Evolutionary conservation across 108 stramenopile species (phyloP).

Genomic region (Discostella pseudostelligera): DNA sequence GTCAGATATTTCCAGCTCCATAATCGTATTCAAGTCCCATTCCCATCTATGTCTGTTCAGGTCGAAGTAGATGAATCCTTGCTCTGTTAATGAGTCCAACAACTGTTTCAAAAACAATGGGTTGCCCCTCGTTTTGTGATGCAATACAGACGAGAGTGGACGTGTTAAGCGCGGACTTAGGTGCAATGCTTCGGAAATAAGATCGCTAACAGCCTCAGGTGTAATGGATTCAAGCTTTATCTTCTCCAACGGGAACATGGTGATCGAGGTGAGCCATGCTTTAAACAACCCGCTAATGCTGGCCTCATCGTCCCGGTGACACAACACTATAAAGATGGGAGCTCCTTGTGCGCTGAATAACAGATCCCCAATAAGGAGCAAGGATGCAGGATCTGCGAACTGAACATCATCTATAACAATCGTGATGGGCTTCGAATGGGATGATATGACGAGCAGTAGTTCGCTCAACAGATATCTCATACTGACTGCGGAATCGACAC

Average conservation of each 20-base stretch:
- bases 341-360: slow-evolving; percentile 12
- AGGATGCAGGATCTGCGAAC: slow-evolving; percentile 27
- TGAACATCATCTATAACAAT: slow-evolving; percentile 24
- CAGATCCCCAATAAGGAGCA: slow-evolving; percentile 14
- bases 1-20: slow-evolving; percentile 22
- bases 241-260: slow-evolving; percentile 7
- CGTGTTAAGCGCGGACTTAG: slow-evolving; percentile 31
- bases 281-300: not conserved
- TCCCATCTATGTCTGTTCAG: slow-evolving; percentile 16
- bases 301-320: slow-evolving; percentile 32
- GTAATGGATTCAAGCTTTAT: slow-evolving; percentile 17
- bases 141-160: slow-evolving; percentile 24
- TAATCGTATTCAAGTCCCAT: slow-evolving; percentile 29
- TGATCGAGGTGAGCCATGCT: slow-evolving; percentile 8
- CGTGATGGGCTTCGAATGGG: slow-evolving; percentile 9
- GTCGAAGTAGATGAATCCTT: slow-evolving; percentile 16
- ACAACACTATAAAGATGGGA: slow-evolving; percentile 14
- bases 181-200: slow-evolving; percentile 26
- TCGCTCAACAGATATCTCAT: slow-evolving; percentile 18
- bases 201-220: slow-evolving; percentile 23
- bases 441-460: slow-evolving; percentile 8
- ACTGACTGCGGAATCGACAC: slow-evolving; percentile 15
- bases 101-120: slow-evolving; percentile 17
- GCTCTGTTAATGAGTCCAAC: slow-evolving; percentile 17
- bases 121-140: slow-evolving; percentile 18